Conservation (phyloP, 2,329 filamentous ascomycete genomes). For the Venturia effusa region DNA sequence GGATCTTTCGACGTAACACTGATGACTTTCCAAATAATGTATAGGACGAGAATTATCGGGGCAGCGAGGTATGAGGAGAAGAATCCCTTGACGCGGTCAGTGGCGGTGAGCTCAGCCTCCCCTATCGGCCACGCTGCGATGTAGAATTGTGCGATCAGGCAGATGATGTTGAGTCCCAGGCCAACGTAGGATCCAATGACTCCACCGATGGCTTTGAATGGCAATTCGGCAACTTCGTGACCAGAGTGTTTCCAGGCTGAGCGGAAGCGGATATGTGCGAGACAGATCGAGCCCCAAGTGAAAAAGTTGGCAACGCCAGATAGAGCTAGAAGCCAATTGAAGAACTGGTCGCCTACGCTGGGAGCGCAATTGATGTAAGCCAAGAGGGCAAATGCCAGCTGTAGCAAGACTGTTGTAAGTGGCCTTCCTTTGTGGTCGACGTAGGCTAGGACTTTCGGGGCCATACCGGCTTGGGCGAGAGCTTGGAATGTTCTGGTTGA, state of each 20-base stretch:
- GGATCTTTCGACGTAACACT: slow-evolving; percentile 12
- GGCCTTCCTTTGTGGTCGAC: slow-evolving; percentile 76
- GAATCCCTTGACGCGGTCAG: slow-evolving; percentile 26
- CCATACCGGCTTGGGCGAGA: slow-evolving; percentile 49
- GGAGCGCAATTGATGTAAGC: slow-evolving; percentile 58
- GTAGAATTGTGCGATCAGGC: slow-evolving; percentile 14
- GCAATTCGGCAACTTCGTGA: slow-evolving; percentile 10
- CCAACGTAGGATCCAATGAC: slow-evolving; percentile 12
- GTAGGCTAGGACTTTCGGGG: slow-evolving; percentile 65
- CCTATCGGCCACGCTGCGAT: slow-evolving; percentile 19
- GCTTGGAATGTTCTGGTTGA: slow-evolving; percentile 47
- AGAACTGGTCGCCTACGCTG: slow-evolving; percentile 47
- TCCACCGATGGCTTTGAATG: slow-evolving; percentile 11
- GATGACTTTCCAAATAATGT: slow-evolving; percentile 29
- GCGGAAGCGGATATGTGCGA: slow-evolving; percentile 89
- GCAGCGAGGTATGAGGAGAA: slow-evolving; percentile 37
- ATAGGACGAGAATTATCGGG: slow-evolving; percentile 33
- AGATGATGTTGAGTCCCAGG: slow-evolving; percentile 10
- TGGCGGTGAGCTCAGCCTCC: slow-evolving; percentile 14
- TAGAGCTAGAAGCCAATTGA: slow-evolving; percentile 70
- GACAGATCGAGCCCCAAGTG: slow-evolving; percentile 75
- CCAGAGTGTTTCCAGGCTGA: slow-evolving; percentile 24
- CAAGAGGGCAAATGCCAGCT: slow-evolving; percentile 60
- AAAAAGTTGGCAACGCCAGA: slow-evolving; percentile 65
- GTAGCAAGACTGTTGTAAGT: slow-evolving; percentile 58